phyloP scores from a whole-genome alignment of 2,329 filamentous ascomycete genomes.

The Cladosporium sp. region DNA sequence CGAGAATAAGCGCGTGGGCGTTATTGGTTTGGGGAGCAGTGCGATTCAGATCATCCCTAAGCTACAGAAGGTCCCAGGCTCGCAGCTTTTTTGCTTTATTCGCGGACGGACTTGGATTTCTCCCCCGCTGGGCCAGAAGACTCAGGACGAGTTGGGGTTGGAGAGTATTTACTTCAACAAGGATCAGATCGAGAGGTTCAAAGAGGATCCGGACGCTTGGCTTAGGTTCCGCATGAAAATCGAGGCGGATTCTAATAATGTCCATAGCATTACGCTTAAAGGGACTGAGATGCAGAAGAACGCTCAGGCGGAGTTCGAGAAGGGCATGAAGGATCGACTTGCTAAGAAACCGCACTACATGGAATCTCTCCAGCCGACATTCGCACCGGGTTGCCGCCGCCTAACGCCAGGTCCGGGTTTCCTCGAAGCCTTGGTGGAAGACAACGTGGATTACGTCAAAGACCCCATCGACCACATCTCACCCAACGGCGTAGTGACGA shows the following conservation, averaged over 20 bases:
- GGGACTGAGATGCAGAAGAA: constrained; percentile 35
- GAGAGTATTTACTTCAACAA: constrained; percentile 39
- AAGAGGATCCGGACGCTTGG: constrained; percentile 55
- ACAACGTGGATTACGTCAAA: constrained; percentile 42
- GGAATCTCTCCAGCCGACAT: constrained; percentile 38
- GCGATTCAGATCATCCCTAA: constrained; percentile 39
- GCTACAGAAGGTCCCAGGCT: constrained; percentile 30
- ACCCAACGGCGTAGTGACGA: constrained; percentile 35
- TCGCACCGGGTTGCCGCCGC: constrained; percentile 44
- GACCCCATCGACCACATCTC: constrained; percentile 37
- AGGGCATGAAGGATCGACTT: constrained; percentile 39
- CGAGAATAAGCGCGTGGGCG: constrained; percentile 20
- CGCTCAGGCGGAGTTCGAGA: constrained; percentile 34
- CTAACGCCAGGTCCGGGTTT: constrained; percentile 49
- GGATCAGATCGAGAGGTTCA: constrained; percentile 46
- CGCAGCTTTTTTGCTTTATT: constrained; percentile 57
- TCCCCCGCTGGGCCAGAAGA: constrained; percentile 44
- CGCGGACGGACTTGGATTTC: constrained; percentile 63
- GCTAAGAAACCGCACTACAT: constrained; percentile 36
- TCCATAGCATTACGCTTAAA: constrained; percentile 36
- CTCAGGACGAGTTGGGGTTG: constrained; percentile 32
- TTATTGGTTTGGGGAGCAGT: constrained; percentile 23
- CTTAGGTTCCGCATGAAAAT: constrained; percentile 40
- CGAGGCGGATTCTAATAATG: constrained; percentile 57
- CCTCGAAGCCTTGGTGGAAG: constrained; percentile 43